Percentiles rank a stretch among this genome's conserved stretches.
phyloP scores from a whole-genome alignment of 2,329 filamentous ascomycete genomes.

The Massarina eburnea region DNA sequence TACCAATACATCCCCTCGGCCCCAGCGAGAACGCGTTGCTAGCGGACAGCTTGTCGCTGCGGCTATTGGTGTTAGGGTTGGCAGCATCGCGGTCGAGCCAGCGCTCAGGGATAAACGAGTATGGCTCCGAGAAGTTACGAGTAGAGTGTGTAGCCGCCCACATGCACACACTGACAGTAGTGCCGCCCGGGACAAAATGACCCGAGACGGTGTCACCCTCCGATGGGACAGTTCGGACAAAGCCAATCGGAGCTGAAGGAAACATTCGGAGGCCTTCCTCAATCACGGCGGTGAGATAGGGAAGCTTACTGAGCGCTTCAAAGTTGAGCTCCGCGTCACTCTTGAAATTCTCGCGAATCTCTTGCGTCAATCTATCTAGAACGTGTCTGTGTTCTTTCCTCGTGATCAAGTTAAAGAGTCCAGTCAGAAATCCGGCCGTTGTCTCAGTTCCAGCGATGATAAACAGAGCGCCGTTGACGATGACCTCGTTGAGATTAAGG shows the following conservation, averaged over 20 bases:
- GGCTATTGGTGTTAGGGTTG: too few relatives aligned
- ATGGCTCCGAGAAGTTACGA: conserved; percentile 16
- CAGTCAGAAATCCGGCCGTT: conserved; percentile 17
- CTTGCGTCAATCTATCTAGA: conserved; percentile 14
- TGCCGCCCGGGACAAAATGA: conserved; percentile 19
- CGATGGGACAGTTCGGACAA: conserved; percentile 15
- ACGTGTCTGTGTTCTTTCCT: conserved; percentile 14
- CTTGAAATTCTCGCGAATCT: conserved; percentile 17
- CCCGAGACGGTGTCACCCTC: conserved; percentile 20
- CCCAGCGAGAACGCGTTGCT: too few relatives aligned
- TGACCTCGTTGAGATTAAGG: conserved; percentile 18
- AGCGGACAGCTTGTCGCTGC: too few relatives aligned
- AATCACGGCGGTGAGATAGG: conserved; percentile 21
- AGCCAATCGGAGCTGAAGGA: conserved; percentile 18
- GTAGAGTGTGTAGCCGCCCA: conserved; percentile 12
- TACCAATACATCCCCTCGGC: too few relatives aligned
- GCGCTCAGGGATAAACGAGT: conserved; percentile 22
- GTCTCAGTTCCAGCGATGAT: conserved; percentile 25
- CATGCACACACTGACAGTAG: conserved; percentile 10
- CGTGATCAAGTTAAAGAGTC: conserved; percentile 15
- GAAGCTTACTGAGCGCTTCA: conserved; percentile 14
- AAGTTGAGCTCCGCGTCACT: conserved; percentile 30
- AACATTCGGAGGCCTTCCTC: conserved; percentile 38
- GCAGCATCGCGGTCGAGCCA: conserved; percentile 21
- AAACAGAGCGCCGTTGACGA: conserved; percentile 20